Base-by-base conservation (phyloP, 1,284 basidiomycete genomes). In the Filobasidium uniguttulatum region DNA sequence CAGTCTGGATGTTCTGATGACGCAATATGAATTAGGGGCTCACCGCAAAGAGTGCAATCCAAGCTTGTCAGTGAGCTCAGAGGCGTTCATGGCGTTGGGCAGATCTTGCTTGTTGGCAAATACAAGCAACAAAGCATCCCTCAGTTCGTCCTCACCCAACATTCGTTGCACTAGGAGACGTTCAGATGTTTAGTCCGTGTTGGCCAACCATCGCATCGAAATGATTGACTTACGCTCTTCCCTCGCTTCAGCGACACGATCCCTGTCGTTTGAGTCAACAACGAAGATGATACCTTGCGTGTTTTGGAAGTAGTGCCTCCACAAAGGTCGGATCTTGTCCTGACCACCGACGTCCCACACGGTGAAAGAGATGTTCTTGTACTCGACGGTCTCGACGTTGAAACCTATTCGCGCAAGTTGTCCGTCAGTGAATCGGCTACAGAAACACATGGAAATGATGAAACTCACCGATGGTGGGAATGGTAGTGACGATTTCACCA, bases 301-400 rank as follows among this genome's bases (percentile, higher is more conserved):
- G 78, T 98, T 98, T 75, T 98, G 94, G 88, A 96, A 99, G 77
- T 99, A 98, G 77, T 98, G 93, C 80, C 93, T 90, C 93, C 93
- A 98, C 63, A 98, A 76, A 58, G 84, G 84, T 65, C 84, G 77
- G 61, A 85, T 85, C 77, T 85, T 85, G 70, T 85, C 82, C 70
- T 85, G 82, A 63, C 82, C 84, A 77, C 84, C 84, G 57, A 87
- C 85, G 72, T 87, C 84, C 84, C 84, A 87, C 19, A 87, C 84
- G 35, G 85, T 87, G 76, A 87, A 87, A 43, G 83, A 85, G 60
- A 87, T 86, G 75, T 87, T 87, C 76, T 86, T 87, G 75, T 87
- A 87, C 67, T 87, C 84, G 60, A 87, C 84, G 51, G 85, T 87
- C 75, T 98, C 93, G 62, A 98, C 93, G 70, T 98, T 96, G 78